phyloP scores from a whole-genome alignment of 2,329 filamentous ascomycete genomes.

The Eurotiales sp. region DNA sequence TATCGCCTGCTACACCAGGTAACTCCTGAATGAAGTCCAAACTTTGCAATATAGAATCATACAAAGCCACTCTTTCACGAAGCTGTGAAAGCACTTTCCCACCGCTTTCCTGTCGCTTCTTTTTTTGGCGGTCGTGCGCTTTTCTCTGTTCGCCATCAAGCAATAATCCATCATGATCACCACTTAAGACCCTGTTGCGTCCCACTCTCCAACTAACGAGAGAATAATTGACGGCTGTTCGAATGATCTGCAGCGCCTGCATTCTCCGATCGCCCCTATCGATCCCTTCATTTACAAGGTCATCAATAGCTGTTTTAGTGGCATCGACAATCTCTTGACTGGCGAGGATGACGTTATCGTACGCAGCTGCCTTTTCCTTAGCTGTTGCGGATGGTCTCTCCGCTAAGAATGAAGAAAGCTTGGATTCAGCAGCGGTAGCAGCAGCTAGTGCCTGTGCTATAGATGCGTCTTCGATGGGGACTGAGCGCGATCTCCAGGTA shows the following conservation, averaged over 20 bases:
- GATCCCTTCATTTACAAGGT: constrained; percentile 77
- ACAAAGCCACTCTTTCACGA: constrained; percentile 82
- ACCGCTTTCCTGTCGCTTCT: constrained; percentile 57
- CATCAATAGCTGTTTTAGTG: constrained; percentile 88
- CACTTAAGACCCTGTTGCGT: constrained; percentile 82
- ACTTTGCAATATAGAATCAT: constrained; percentile 87
- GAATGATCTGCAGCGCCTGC: constrained; percentile 88
- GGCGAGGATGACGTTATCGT: constrained; percentile 84
- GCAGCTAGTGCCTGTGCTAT: constrained; percentile 80
- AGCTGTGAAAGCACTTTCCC: constrained; percentile 74
- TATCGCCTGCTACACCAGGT: constrained; percentile 82
- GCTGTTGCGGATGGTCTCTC: constrained; percentile 37
- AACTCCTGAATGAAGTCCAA: constrained; percentile 86
- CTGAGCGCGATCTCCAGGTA: constrained; percentile 78
- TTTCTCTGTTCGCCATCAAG: constrained; percentile 39
- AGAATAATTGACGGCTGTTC: constrained; percentile 89
- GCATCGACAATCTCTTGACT: constrained; percentile 94
- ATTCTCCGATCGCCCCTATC: constrained; percentile 79
- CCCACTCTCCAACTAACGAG: constrained; percentile 94
- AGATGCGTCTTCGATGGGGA: constrained; percentile 86
- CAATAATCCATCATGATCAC: constrained; percentile 71
- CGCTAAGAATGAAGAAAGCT: constrained; percentile 48
- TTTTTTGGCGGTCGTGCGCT: constrained; percentile 47
- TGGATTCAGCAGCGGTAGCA: constrained; percentile 56
- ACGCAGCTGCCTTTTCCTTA: constrained; percentile 73